Evolutionary conservation across 2,329 filamentous ascomycete genomes (phyloP), one percentile per base, ranked within the genome.

Genomic region (Penicillium nordicum): DNA sequence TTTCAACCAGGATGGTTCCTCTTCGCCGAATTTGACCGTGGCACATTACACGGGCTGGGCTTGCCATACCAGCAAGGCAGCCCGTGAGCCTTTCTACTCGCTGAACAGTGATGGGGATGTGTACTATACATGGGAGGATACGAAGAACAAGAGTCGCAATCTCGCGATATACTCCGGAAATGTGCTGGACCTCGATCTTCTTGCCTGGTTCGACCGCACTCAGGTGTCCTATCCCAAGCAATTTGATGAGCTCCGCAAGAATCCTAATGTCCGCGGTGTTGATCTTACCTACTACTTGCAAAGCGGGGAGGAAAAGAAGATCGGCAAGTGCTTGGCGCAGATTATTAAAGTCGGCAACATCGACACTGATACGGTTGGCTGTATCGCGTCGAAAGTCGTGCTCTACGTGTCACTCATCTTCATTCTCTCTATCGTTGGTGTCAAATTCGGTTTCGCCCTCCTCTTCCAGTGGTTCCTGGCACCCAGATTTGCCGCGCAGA

Each of bases 391-490:
- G 62, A 89, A 96, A 76, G 92, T 99, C 27, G 94, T 99, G 4
- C 86, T 99, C 42, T 99, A 99, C 70, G 87, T 96, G 50, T 95
- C 93, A 4, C 80, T 99, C 61, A 86, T 88, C 52, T 90, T 99
- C 74, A 99, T 99, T 76, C 77, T 99, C 57, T 86, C 91, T 5
- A 91, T 99, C 50, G 95, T 99, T 5, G 70, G 84, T 16, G 84
- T 88, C 60, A 93, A 96, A 63, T 99, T 99, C 69, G 70, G 88
- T n/a, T 83, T 99, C 50, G 94, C 94, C 11, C 71, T 97, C 43
- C 75, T 93, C 57, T 99, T 99, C 79, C 91, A 97, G 69, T 99
- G 95, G 95, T 96, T 99, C 76, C 81, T 97, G 63, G 89, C 89
- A 72, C 87, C 88, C 64, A 88, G 87, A 61, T 97, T 93, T 69